Percentiles rank a stretch among this genome's conserved stretches.
Evolutionary conservation across 1,284 basidiomycete species (phyloP).

Genomic region (Kwoniella shivajii): DNA sequence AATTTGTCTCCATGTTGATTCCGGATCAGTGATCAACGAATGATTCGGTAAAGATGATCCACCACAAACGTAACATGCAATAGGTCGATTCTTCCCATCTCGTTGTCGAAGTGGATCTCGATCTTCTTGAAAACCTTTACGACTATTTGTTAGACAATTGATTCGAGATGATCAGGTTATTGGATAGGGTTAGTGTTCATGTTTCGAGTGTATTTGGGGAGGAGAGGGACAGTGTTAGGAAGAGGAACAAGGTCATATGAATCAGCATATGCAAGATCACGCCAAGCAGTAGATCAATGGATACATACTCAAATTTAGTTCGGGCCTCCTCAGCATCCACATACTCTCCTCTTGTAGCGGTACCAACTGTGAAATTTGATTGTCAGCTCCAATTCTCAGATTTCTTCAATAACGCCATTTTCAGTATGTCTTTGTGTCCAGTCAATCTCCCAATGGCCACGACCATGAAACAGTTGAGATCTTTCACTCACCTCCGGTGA

Average conservation of each 20-base stretch:
- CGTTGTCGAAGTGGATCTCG: conserved; percentile 85
- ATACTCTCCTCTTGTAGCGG: conserved; percentile 73
- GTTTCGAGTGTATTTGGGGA: neutral
- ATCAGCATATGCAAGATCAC: too few species aligned
- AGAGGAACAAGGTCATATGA: conserved; percentile 1
- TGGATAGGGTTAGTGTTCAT: neutral
- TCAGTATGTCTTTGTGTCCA: too few species aligned
- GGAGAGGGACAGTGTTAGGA: conserved; percentile 10
- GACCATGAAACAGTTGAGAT: too few species aligned
- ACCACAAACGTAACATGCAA: conserved; percentile 88
- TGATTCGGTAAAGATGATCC: conserved; percentile 64
- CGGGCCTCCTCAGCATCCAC: conserved; percentile 75
- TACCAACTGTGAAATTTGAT: conserved; percentile 62
- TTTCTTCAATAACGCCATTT: neutral
- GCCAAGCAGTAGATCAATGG: neutral
- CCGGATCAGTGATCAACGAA: conserved; percentile 41
- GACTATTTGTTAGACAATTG: conserved; percentile 58
- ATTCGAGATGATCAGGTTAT: neutral
- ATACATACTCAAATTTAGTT: conserved; percentile 66
- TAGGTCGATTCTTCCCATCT: conserved; percentile 76
- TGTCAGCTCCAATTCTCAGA: neutral
- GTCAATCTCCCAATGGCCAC: too few species aligned
- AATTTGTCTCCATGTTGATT: conserved; percentile 60
- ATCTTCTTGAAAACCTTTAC: conserved; percentile 84
- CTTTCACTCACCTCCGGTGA: conserved; percentile 63